These are phyloP conservation scores for Batrachochytrium dendrobatidis DNA, from an alignment of 371 early-diverging fungal species.

Conservation along the genomic window DNA sequence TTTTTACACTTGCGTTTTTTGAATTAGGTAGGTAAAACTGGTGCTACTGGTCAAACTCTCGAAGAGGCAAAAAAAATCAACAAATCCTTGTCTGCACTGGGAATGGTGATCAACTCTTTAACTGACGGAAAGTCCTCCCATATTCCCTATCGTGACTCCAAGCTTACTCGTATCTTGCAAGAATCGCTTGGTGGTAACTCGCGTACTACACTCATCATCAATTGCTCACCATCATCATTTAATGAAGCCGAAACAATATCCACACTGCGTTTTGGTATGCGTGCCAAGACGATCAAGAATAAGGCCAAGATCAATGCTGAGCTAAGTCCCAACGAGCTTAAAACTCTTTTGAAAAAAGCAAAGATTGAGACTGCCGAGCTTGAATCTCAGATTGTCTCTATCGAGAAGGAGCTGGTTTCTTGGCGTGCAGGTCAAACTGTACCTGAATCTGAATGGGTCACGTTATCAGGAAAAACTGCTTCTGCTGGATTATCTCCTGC, in stretches of 20 bases:
- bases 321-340: constrained; percentile 86
- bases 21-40: constrained; percentile 91
- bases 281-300: constrained; percentile 97
- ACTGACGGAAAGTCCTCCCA: constrained; percentile 90
- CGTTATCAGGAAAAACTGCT: too few species aligned
- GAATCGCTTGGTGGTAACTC: constrained; percentile 98
- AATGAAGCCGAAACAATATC: constrained; percentile 93
- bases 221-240: constrained; percentile 91
- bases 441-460: constrained; percentile 64
- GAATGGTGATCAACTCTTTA: constrained; percentile 98
- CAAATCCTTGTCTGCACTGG: constrained; percentile 93
- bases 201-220: constrained; percentile 93
- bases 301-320: constrained; percentile 97
- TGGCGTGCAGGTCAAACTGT: constrained; percentile 82
- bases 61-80: constrained; percentile 99
- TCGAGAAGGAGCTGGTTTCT: constrained; percentile 78
- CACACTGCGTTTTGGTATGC: constrained; percentile 94
- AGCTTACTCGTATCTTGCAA: constrained; percentile 96
- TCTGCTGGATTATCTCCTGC: too few species aligned
- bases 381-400: constrained; percentile 68
- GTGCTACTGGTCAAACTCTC: constrained; percentile 95
- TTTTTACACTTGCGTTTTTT: too few species aligned
- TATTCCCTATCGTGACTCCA: constrained; percentile 97
- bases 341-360: constrained; percentile 79
- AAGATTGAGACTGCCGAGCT: constrained; percentile 71